Conservation (phyloP, 2,329 filamentous ascomycete genomes). For the Colletotrichum horii region DNA sequence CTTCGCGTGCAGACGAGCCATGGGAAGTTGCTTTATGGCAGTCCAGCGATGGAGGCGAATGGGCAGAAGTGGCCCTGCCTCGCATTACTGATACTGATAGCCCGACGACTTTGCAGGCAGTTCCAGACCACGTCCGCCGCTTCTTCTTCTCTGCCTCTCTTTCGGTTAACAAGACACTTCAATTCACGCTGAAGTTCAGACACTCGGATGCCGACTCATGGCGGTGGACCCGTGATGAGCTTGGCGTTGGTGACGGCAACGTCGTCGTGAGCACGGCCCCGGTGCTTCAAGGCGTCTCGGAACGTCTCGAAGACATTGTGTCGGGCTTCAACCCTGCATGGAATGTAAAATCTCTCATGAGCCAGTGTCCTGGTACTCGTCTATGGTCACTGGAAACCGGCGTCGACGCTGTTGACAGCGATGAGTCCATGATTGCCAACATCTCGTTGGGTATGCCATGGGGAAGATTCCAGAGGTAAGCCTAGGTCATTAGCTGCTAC, state of each 20-base stretch:
- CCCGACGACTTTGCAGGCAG: constrained; percentile 58
- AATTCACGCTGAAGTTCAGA: constrained; percentile 77
- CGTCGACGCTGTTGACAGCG: constrained; percentile 60
- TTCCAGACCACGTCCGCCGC: background rate
- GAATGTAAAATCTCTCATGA: constrained; percentile 56
- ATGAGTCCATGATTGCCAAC: constrained; percentile 61
- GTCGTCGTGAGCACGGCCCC: constrained; percentile 53
- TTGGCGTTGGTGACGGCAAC: constrained; percentile 66
- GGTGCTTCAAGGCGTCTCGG: constrained; percentile 29
- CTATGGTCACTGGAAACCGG: constrained; percentile 71
- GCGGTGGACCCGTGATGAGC: constrained; percentile 74
- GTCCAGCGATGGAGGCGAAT: constrained; percentile 57
- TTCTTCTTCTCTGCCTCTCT: constrained; percentile 34
- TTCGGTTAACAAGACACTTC: constrained; percentile 50
- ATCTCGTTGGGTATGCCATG: constrained; percentile 69
- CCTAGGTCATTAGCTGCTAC: background rate
- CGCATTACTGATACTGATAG: constrained; percentile 26
- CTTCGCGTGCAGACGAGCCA: constrained; percentile 53
- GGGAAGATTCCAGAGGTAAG: constrained; percentile 57
- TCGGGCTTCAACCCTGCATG: constrained; percentile 61
- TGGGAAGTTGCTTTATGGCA: constrained; percentile 84
- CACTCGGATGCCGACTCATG: constrained; percentile 57
- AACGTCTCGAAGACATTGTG: constrained; percentile 61
- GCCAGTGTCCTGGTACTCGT: constrained; percentile 71
- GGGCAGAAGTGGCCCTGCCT: constrained; percentile 56